A percentile compares a stretch with the other conserved stretches of the same genome.
Conservation (phyloP, 495 filamentous ascomycete species). For the Aspergillus coremiiformis region DNA sequence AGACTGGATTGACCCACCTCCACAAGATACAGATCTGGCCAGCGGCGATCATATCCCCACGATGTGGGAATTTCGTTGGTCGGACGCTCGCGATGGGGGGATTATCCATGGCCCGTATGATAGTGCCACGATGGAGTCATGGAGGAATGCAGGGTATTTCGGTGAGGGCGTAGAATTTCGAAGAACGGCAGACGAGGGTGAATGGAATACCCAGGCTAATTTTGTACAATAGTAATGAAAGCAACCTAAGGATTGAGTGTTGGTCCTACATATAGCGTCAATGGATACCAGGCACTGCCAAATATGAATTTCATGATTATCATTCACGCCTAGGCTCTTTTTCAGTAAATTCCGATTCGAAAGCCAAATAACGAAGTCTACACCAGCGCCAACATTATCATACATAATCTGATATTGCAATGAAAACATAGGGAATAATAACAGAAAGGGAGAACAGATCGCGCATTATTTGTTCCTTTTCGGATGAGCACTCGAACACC, state of each 20-base stretch:
- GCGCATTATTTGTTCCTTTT: constrained; percentile 12
- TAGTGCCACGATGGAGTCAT: constrained; percentile 72
- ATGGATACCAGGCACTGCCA: constrained; percentile 3
- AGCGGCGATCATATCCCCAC: constrained; percentile 25
- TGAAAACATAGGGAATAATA: constrained; percentile 20
- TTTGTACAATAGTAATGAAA: constrained; percentile 50
- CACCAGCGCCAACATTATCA: constrained; percentile 42
- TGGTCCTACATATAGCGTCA: constrained; percentile 4
- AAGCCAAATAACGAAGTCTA: constrained; percentile 21
- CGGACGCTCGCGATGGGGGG: constrained; percentile 75
- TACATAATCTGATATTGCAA: constrained; percentile 37
- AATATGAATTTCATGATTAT: constrained; percentile 18
- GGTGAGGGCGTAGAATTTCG: constrained; percentile 88
- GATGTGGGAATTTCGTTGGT: constrained; percentile 91
- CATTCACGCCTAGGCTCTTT: constrained; percentile 14
- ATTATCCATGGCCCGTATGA: constrained; percentile 82
- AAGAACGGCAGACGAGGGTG: constrained; percentile 45
- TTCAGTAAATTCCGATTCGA: constrained; percentile 19
- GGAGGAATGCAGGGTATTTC: constrained; percentile 89
- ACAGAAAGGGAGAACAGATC: constrained; percentile 15
- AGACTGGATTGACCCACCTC: constrained; percentile 67
- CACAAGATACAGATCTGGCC: constrained; percentile 16
- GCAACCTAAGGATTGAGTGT: not conserved
- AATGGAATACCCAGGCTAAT: constrained; percentile 55
- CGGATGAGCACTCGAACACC: constrained; percentile 13